phyloP scores from a whole-genome alignment of 2,329 filamentous ascomycete genomes.

The Parastagonospora nodorum region DNA sequence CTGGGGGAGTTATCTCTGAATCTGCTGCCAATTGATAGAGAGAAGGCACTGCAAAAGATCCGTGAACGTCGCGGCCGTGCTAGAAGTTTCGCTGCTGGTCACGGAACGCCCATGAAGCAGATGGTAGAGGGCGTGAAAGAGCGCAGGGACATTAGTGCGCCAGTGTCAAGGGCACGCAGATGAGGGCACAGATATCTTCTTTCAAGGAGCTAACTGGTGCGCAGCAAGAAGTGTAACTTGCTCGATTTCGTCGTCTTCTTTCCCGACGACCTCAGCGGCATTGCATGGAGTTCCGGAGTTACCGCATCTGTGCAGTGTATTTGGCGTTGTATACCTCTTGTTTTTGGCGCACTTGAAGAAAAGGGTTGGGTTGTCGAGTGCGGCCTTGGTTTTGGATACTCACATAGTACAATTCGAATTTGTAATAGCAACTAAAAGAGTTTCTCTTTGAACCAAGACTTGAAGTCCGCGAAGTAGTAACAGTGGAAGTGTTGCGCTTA shows the following conservation, averaged over 20 bases:
- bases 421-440: not conserved
- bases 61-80: conserved; percentile 73
- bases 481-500: too few relatives aligned
- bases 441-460: not conserved
- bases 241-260: conserved; percentile 11
- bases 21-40: conserved; percentile 57
- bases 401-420: not conserved
- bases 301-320: conserved; percentile 3
- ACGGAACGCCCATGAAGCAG: conserved; percentile 65
- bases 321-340: conserved; percentile 13
- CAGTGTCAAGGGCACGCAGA: conserved; percentile 37
- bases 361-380: not conserved
- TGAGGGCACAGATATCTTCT: not conserved
- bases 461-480: too few relatives aligned
- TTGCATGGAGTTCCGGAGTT: conserved; percentile 40
- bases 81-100: conserved; percentile 68
- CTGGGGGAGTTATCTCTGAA: conserved; percentile 42
- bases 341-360: too few relatives aligned
- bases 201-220: not conserved
- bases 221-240: conserved; percentile 5
- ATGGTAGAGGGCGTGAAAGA: conserved; percentile 58
- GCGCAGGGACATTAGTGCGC: conserved; percentile 55
- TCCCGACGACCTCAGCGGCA: conserved; percentile 34
- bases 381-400: not conserved
- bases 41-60: conserved; percentile 77